Base-by-base conservation (phyloP, 2,329 filamentous ascomycete genomes). In the Aspergillus felis region DNA sequence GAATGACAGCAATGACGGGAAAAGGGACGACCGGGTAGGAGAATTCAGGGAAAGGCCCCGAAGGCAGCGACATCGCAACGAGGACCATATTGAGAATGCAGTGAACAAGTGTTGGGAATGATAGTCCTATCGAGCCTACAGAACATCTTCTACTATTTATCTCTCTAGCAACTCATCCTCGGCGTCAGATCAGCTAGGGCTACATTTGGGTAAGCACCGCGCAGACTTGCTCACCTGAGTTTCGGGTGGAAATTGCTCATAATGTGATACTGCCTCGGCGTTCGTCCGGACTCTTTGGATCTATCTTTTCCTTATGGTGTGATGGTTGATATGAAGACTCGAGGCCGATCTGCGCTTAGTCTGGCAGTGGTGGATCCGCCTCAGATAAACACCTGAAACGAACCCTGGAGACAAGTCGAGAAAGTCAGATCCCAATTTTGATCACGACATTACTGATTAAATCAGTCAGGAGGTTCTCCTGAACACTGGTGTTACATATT, bases 11-110 rank as follows among this genome's bases (percentile, higher is more conserved):
- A 54, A 61, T 25, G 25, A 42, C 38, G n/a, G 55, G 55, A n/a
- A 56, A 29, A 17, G 55, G 52, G 17, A 58, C 28, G 8, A 57
- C 49, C 10, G 57, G 55, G 17, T 51, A 10, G 28, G 57, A 57
- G 7, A 27, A 27, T 20, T 58, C 35, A 4, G 49, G 42, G 14
- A 54, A 50, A 10, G 57, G 48, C 3, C 57, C 50, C n/a, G 55
- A 57, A 1, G 59, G 57, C 29, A 61, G 51, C 29, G 42, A 53
- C 55, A 61, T 53, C 3, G 53, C 27, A 54, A 61, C 50, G 25
- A 58, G 54, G 41, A 57, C 12, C 47, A 17, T 42, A 10, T 27
- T 41, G 28, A 14, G 20, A 25, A 17, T 38, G 47, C 12, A 49
- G 47, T 17, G 4, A 17, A 38, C 5, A 14, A 38, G 32, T 17